Evolutionary conservation across 1,139 yeast species (phyloP).

Genomic region (Magnusiomyces suaveolens): DNA sequence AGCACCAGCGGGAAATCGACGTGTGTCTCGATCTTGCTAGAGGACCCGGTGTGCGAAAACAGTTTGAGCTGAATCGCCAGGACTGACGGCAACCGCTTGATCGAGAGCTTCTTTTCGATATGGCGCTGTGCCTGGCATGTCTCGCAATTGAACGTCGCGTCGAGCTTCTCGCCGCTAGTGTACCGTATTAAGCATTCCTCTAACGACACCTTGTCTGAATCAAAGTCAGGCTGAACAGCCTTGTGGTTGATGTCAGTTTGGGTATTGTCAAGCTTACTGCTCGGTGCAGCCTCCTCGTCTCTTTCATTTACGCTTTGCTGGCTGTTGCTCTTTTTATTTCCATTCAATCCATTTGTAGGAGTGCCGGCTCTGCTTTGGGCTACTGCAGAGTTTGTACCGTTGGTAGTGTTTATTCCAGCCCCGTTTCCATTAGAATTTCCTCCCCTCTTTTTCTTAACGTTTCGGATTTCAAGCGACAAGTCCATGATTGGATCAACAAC

Average conservation of each 20-base stretch:
- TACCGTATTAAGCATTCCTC: conserved; percentile 65
- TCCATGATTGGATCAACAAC: conserved; percentile 80
- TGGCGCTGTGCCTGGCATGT: conserved; percentile 51
- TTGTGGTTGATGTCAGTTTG: neutral
- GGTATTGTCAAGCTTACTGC: too few relatives aligned
- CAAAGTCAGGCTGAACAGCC: too few relatives aligned
- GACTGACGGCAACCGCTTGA: conserved; percentile 65
- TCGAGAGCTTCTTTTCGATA: conserved; percentile 62
- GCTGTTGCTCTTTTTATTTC: too few relatives aligned
- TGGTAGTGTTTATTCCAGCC: too few relatives aligned
- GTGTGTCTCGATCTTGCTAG: conserved; percentile 67
- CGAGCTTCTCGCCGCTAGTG: conserved; percentile 68
- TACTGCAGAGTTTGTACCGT: too few relatives aligned
- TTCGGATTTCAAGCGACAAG: conserved; percentile 55
- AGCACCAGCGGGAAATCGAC: conserved; percentile 64
- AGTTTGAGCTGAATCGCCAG: conserved; percentile 77
- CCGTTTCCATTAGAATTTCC: too few relatives aligned
- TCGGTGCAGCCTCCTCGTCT: too few relatives aligned
- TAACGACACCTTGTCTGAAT: conserved; percentile 27
- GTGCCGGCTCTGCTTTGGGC: too few relatives aligned
- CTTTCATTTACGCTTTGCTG: too few relatives aligned
- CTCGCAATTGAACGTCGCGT: conserved; percentile 60
- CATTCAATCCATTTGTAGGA: too few relatives aligned
- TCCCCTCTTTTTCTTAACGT: neutral
- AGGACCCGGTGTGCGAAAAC: conserved; percentile 66